Percentiles rank a stretch among this genome's conserved stretches.
Conservation (phyloP, 2,329 filamentous ascomycete species). For the Fusarium coicis region DNA sequence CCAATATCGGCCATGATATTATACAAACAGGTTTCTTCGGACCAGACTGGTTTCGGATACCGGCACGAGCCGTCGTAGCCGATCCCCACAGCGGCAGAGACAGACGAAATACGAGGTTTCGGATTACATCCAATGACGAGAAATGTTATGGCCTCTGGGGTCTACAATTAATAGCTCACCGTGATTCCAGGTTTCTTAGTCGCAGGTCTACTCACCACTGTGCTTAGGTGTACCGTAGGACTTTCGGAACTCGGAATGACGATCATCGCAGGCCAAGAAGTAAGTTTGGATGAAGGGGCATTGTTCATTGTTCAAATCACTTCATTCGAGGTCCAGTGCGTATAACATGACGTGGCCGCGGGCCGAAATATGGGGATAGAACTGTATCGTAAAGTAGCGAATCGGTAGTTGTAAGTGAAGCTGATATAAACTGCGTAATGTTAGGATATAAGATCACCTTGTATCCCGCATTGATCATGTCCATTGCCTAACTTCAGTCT, state of each 20-base stretch:
- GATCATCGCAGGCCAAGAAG: not conserved
- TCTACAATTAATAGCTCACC: not conserved
- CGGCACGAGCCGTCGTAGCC: not conserved
- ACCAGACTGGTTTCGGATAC: not conserved
- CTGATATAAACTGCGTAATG: rapidly evolving
- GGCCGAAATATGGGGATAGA: not conserved
- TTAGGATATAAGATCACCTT: not conserved
- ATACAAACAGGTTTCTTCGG: too few species aligned
- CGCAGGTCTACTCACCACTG: rapidly evolving
- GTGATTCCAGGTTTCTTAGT: too few species aligned
- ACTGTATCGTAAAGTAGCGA: not conserved
- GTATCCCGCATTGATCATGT: rapidly evolving
- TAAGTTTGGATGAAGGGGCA: rapidly evolving
- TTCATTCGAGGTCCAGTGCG: not conserved
- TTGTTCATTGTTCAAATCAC: too few species aligned
- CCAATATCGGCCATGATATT: rapidly evolving
- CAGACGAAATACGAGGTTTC: not conserved
- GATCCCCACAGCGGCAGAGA: not conserved
- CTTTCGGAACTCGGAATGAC: not conserved
- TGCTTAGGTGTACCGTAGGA: rapidly evolving
- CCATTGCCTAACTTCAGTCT: rapidly evolving
- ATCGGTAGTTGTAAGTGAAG: too few species aligned
- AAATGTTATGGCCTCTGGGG: not conserved
- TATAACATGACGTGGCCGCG: not conserved
- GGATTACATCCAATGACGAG: not conserved